Conservation (phyloP, 352 stramenopile genomes). For the Globisporangium solare region DNA sequence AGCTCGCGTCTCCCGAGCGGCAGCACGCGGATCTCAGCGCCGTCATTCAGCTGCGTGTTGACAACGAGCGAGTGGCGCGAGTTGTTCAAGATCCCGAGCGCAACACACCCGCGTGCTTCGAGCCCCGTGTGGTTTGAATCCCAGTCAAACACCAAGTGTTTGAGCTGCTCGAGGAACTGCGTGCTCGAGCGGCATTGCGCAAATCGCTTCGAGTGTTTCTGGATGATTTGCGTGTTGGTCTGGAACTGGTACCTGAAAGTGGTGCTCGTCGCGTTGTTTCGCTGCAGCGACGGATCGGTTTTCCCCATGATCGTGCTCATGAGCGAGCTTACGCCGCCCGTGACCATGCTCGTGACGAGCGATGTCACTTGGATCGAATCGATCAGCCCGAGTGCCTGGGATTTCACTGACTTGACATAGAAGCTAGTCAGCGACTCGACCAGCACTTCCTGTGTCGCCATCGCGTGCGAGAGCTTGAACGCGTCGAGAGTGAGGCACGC, state of each 20-base stretch:
- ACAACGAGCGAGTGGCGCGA: conserved; percentile 70
- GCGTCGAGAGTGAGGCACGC: conserved; percentile 69
- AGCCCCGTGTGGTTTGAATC: conserved; percentile 82
- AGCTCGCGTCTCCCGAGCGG: conserved; percentile 50
- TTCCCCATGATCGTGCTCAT: conserved; percentile 81
- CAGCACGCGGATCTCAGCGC: conserved; percentile 64
- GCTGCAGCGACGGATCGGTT: conserved; percentile 47
- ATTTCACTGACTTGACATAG: conserved; percentile 81
- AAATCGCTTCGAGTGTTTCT: conserved; percentile 62
- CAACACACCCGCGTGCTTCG: conserved; percentile 71
- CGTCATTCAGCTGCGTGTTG: conserved; percentile 66
- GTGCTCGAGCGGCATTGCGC: conserved; percentile 36
- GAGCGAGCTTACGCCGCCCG: conserved; percentile 67
- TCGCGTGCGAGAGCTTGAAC: conserved; percentile 57
- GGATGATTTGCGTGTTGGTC: conserved; percentile 68
- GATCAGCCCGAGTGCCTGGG: conserved; percentile 73
- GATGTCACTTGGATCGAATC: conserved; percentile 85
- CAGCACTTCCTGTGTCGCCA: conserved; percentile 73
- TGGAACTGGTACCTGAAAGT: conserved; percentile 65
- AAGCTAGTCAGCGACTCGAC: conserved; percentile 58
- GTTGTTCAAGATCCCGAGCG: conserved; percentile 73
- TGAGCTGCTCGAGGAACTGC: conserved; percentile 57
- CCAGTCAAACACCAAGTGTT: conserved; percentile 82
- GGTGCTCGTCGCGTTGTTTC: conserved; percentile 21
- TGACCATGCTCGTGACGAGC: conserved; percentile 78